Evolutionary conservation across 2,329 filamentous ascomycete species (phyloP), one percentile per base, ranked within the genome.

Genomic region (Pseudopithomyces maydicus): DNA sequence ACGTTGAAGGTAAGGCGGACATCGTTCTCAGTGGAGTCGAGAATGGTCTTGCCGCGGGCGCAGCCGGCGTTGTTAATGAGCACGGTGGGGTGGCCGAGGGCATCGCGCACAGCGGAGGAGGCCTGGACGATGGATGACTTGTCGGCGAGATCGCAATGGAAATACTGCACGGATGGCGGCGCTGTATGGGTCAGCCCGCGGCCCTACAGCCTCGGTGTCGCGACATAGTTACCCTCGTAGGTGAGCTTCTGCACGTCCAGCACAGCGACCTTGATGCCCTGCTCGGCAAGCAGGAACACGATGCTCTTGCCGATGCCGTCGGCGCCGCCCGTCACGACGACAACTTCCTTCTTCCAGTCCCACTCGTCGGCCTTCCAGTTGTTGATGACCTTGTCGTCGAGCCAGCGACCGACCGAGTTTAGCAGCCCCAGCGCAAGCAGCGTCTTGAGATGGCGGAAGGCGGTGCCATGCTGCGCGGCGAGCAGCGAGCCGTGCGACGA

Each of bases 61-160:
- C 89, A 82, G 58, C 88, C 88, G 8, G 89, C 88, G 68, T 90
- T 90, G 78, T 90, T 90, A 77, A 90, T 88, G 3, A 92, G 79
- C 58, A 92, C 79, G 0, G 88, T 91, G 0, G 89, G 89, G 47
- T 84, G 68, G 55, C 88, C 89, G 54, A 90, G 78, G 12, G 82
- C 72, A 29, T 74, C 71, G 51, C 84, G 81, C 67, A 91, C 82
- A 4, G 77, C 68, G 12, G 79, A 67, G 0, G 85, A 87, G 6
- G 82, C 81, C 2, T 76, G 71, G 6, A 80, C 70, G 63, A 91
- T 82, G 35, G 79, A 80, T 14, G 79, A 69, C 3, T 84, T 77
- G 0, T 83, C 87, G 47, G 86, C 85, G 62, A 92, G 84, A 74
- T 93, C 89, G 77, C 87, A 90, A 63, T 87, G 78, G 78, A 87